Evolutionary conservation across 2,329 filamentous ascomycete genomes (phyloP).

Genomic region (Aspergillus glaucus): DNA sequence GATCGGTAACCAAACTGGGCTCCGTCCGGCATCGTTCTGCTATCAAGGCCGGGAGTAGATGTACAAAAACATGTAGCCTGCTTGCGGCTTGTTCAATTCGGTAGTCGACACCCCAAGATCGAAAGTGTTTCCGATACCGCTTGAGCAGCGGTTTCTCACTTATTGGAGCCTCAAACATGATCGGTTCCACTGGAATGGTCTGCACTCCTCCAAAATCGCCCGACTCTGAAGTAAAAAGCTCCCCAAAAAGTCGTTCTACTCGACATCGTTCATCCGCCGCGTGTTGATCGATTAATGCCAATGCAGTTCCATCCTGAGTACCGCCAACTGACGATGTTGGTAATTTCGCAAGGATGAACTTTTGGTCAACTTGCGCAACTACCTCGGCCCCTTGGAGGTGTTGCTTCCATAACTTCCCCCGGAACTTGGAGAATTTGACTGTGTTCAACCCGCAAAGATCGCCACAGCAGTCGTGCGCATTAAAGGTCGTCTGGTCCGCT

Average conservation of each 20-base stretch:
- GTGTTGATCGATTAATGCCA: constrained; percentile 86
- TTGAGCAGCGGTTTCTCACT: constrained; percentile 57
- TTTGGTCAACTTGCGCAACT: constrained; percentile 77
- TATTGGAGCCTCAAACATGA: constrained; percentile 59
- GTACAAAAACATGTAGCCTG: constrained; percentile 29
- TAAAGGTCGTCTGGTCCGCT: constrained; percentile 9
- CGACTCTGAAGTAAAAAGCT: constrained; percentile 38
- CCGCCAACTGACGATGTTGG: constrained; percentile 10
- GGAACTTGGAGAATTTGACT: constrained; percentile 23
- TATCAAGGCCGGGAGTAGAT: constrained; percentile 63
- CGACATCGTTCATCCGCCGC: constrained; percentile 85
- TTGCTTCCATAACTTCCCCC: constrained; percentile 52
- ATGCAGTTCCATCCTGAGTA: constrained; percentile 22
- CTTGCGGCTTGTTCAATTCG: constrained; percentile 30
- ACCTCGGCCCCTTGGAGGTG: constrained; percentile 57
- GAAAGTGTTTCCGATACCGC: constrained; percentile 52
- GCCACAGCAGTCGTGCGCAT: constrained; percentile 14
- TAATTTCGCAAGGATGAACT: constrained; percentile 74
- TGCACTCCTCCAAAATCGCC: constrained; percentile 8
- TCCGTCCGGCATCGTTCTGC: constrained; percentile 68
- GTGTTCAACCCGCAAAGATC: constrained; percentile 16
- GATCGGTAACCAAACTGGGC: constrained; percentile 63
- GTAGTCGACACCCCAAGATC: constrained; percentile 68
- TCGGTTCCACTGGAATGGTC: constrained; percentile 31
- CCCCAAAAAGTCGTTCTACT: constrained; percentile 64